Evolutionary conservation across 805 yeast species (phyloP), one percentile per base, ranked within the genome.

Genomic region (Candida insectalens): DNA sequence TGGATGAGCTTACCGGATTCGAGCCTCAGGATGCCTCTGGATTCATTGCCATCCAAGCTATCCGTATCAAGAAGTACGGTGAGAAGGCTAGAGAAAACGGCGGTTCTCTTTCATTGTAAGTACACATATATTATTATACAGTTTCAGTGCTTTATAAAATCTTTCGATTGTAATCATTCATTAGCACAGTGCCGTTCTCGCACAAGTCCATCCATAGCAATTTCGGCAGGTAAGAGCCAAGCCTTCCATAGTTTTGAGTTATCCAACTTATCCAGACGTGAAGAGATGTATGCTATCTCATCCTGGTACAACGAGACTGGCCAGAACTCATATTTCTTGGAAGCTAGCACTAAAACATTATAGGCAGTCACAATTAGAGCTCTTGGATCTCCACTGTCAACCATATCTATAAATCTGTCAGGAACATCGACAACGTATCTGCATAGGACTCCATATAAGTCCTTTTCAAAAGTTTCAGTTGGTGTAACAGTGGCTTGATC

Each of bases 1-100:
- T 92, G 98, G 98, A 92, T 64, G 98, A 92, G 67, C 77, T 92
- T 55, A 87, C 96, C 38, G 98, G 96, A 39, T 92, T 92, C 73
- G 80, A 83, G 52, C 98, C 98, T 44, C 87, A 83, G 60, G 97
- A 89, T 61, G 85, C 98, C 39, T 68, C 94, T 41, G 98, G 98
- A 36, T 92, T 92, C 74, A 92, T 92, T 63, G 84, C 95, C 47
- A 95, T 92, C 50, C 96, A 92, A 71, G 84, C 97, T 42, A 92
- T 92, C 62, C 85, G 98, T 73, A 83, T 89, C 60, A 92, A 92
- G 74, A 92, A 92, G 68, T 92, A 84, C 61, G 98, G 98, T 61
- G 94, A 87, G 66, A 73, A 92, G 53, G 94, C 87, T 60, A 79
- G 83, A 65, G 88, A 78, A 59, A 77, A 76, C 50, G 83, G 83